Evolutionary conservation across 192 early-diverging fungal species (phyloP), one percentile per base, ranked within the genome.

Genomic region (Backusella australiensis): DNA sequence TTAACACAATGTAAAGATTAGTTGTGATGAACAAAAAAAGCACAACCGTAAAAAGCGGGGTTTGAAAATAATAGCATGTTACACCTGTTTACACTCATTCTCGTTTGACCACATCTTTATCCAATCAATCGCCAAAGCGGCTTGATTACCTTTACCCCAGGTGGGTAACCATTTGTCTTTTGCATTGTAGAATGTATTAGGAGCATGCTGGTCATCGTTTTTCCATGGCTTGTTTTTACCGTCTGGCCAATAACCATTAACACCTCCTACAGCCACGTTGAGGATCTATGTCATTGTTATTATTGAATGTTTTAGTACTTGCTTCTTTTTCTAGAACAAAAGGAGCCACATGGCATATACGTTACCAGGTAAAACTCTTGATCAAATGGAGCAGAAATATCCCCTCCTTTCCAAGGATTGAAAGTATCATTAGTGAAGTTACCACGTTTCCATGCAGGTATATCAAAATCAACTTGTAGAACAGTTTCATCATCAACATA

Each of bases 251-350:
- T 86, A 91, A 4, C 81, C 85, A 46, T 79, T 78, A 4, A 85
- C 85, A 17, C 91, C 91, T 34, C 87, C 89, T 0, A 91, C 88
- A 32, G 89, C 88, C 14, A 90, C 86, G 53, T 90, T 86, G 80
- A 92, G 78, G 39, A 92, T 89, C 77, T 89, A 52, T 56, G 73
- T 36, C 34, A 41, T 9, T 14, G 66, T 11, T 19, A 17, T 21
- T 12, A 26, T 29, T 49, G 14, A 53, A 23, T 44, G 6, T 34
- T 34, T 21, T 23, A 21, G 9, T 69, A 19, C 38, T 36, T 56
- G 38, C 8, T 34, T 26, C n/a, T 2, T 69, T 42, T 36, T 29
- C 26, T 38, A 38, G 17, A 21, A 38, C 5, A 17, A 35, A 74
- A 12, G 63, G 3, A n/a, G 19, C 17, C 56, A 63, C 56, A 63